phyloP scores from a whole-genome alignment of 257 asterid genomes.

The Cynanchum wilfordii region DNA sequence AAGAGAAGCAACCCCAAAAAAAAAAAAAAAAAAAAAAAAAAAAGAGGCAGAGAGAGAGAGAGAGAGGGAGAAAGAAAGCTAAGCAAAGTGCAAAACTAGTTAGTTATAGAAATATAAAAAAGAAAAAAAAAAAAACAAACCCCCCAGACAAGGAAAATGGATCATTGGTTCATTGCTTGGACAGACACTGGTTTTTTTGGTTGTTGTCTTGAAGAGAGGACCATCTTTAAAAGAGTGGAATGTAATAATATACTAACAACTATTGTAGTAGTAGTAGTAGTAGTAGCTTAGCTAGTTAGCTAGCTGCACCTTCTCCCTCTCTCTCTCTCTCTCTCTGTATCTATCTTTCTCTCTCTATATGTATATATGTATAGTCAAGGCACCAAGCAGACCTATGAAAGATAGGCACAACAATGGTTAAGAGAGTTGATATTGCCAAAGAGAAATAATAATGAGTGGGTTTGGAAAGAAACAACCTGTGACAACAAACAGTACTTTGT shows the following conservation, averaged over 20 bases:
- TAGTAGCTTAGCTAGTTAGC: not conserved
- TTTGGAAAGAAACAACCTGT: constrained; percentile 31
- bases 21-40: not conserved
- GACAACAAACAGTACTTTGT: constrained; percentile 28
- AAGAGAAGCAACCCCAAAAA: not conserved
- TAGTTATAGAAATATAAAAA: constrained; percentile 16
- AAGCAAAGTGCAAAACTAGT: constrained; percentile 11
- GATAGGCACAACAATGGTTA: constrained; percentile 3
- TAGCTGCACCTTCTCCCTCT: not conserved
- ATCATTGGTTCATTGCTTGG: constrained; percentile 26
- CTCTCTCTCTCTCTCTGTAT: not conserved
- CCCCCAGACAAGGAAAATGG: constrained; percentile 25
- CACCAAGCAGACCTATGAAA: constrained; percentile 20
- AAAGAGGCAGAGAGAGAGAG: not conserved
- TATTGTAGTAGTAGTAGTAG: not conserved
- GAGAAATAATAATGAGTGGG: not conserved
- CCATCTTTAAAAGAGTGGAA: constrained; percentile 32
- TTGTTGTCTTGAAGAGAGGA: constrained; percentile 34
- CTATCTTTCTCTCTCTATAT: no score
- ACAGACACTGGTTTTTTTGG: constrained; percentile 25
- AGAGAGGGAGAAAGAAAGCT: not conserved
- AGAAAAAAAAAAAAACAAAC: not conserved
- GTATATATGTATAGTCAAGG: constrained; percentile 10
- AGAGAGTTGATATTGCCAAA: constrained; percentile 47
- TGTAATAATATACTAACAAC: not conserved